Percentiles rank a stretch among this genome's conserved stretches.
These are phyloP conservation scores for Diaporthe humulicola DNA, from an alignment of 2,329 filamentous ascomycete species.

Conservation along the genomic window DNA sequence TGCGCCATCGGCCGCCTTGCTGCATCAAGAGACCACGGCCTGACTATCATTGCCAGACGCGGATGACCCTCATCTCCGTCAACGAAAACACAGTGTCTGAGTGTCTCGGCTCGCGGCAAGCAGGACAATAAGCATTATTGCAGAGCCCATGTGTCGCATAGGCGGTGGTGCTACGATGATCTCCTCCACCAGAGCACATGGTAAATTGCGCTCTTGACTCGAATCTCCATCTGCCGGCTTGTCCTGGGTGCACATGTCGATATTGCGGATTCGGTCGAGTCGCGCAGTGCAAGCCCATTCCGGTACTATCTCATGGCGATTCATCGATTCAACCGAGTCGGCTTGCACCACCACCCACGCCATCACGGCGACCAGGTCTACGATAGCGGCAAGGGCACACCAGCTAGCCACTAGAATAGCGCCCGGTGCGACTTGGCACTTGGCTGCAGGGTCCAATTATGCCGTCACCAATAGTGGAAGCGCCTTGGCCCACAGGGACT, in stretches of 20 bases:
- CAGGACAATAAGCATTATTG: slow-evolving; percentile 30
- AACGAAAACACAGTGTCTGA: slow-evolving; percentile 18
- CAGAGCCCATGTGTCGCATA: not conserved
- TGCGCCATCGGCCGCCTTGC: not conserved
- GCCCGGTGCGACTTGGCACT: slow-evolving; percentile 11
- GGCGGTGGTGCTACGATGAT: slow-evolving; percentile 12
- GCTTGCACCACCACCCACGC: slow-evolving; percentile 8
- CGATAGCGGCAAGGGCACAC: slow-evolving; percentile 17
- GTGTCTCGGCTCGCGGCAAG: slow-evolving; percentile 29
- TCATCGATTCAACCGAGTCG: slow-evolving; percentile 10
- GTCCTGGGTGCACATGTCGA: not conserved
- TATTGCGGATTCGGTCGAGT: slow-evolving; percentile 14
- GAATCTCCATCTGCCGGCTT: not conserved
- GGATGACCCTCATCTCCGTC: slow-evolving; percentile 23
- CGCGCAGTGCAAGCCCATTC: slow-evolving; percentile 10
- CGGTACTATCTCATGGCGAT: not conserved
- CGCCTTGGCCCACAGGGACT: slow-evolving; percentile 21
- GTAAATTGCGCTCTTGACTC: slow-evolving; percentile 19
- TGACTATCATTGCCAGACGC: slow-evolving; percentile 21
- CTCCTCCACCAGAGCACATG: not conserved
- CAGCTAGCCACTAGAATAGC: slow-evolving; percentile 7
- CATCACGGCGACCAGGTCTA: not conserved
- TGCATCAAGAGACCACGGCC: not conserved
- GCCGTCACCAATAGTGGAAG: slow-evolving; percentile 30
- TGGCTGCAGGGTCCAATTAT: slow-evolving; percentile 21